Percentiles rank a stretch among this genome's conserved stretches.
These are phyloP conservation scores for Didymella pinodella DNA, from an alignment of 2,329 filamentous ascomycete species.

Conservation along the genomic window DNA sequence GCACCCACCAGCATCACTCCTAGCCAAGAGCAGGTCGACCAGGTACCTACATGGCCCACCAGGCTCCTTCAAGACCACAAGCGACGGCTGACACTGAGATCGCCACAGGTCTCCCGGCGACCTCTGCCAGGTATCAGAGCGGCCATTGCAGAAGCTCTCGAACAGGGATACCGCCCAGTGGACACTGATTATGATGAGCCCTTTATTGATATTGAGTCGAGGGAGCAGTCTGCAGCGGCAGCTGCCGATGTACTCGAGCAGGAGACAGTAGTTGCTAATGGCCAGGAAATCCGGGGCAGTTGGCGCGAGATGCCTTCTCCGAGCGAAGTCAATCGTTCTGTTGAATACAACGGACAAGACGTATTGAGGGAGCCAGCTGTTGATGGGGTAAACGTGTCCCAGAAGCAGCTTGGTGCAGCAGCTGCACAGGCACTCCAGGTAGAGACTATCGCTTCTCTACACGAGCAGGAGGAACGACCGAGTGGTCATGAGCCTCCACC, in stretches of 20 bases:
- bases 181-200: background rate
- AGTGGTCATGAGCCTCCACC: background rate
- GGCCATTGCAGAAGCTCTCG: background rate
- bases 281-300: no score
- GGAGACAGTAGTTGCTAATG: background rate
- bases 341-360: no score
- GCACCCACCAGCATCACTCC: background rate
- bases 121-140: background rate
- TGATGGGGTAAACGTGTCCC: no score
- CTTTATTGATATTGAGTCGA: background rate
- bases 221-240: background rate
- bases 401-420: background rate
- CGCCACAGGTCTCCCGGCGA: background rate
- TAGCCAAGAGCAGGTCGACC: background rate
- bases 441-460: background rate
- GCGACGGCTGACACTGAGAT: background rate
- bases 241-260: background rate
- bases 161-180: background rate
- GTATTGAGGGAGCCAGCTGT: no score
- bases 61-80: background rate
- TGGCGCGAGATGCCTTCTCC: no score
- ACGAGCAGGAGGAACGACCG: no score
- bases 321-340: no score
- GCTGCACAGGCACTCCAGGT: background rate
- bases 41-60: background rate